Evolutionary conservation across 805 yeast species (phyloP), one percentile per base, ranked within the genome.

Genomic region (Torulaspora gathmanii): DNA sequence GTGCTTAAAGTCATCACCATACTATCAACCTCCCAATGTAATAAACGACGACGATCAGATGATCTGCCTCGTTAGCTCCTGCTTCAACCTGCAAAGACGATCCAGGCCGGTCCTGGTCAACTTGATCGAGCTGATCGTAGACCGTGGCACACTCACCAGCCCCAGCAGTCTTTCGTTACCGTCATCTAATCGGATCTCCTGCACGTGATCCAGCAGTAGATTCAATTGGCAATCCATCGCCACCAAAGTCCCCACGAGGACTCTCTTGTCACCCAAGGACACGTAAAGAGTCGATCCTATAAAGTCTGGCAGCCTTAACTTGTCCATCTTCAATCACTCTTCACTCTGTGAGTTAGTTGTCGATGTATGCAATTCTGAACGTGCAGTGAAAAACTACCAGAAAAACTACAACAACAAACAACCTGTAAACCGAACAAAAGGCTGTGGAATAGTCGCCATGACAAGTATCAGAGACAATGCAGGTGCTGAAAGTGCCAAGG

Each of bases 111-210:
- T 57, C 16, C 59, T 56, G 2, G 46, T 37, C 9, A 64, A 40
- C 33, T 51, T 46, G 6, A 64, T 52, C 1, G 57, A 43, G 8
- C 45, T 40, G 2, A 77, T 70, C 3, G 77, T 63, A 1, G 53
- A 50, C 41, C 67, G 62, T 0, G 80, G 81, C 2, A 78, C 70
- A 51, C 82, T 76, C n/a, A 78, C 79, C 8, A 78, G 57, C 0
- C 82, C 83, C 33, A 77, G 53, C 36, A 69, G 69, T 50, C 83
- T 64, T 22, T 47, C 41, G 12, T 50, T 50, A 8, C 37, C 34
- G 12, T 47, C 49, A 1, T 40, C 33, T 25, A 42, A 49, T 3
- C 45, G 41, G 5, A 38, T 48, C 45, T 73, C 78, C 10, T 47
- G 50, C 8, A 68, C 73, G 44, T 69, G 65, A 30, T 74, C 68